Percentiles rank a stretch among this genome's conserved stretches.
phyloP scores from a whole-genome alignment of 2,329 filamentous ascomycete genomes.

The Fusarium burgessii region DNA sequence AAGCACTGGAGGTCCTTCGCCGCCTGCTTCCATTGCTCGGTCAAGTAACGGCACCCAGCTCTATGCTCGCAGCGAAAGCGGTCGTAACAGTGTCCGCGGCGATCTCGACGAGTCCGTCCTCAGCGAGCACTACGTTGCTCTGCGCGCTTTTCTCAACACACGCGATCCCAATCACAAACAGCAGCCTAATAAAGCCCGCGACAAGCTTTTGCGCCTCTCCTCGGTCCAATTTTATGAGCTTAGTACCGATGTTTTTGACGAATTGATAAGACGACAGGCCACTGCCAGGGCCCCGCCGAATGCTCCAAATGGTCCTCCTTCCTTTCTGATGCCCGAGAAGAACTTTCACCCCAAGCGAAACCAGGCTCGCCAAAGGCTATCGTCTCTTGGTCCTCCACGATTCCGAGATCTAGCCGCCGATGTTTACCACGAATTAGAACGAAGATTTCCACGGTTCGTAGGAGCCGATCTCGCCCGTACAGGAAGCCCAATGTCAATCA shows the following conservation, averaged over 20 bases:
- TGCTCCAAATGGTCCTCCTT: slow-evolving; percentile 68
- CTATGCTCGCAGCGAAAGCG: slow-evolving; percentile 74
- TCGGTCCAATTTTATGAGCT: slow-evolving; percentile 96
- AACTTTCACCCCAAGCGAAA: slow-evolving; percentile 97
- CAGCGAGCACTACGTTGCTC: slow-evolving; percentile 82
- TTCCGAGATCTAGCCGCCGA: slow-evolving; percentile 95
- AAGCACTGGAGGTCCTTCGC: slow-evolving; percentile 77
- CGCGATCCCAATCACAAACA: slow-evolving; percentile 81
- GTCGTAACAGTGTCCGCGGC: slow-evolving; percentile 65
- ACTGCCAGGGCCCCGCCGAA: slow-evolving; percentile 66
- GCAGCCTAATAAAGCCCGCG: slow-evolving; percentile 88
- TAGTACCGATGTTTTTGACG: slow-evolving; percentile 97
- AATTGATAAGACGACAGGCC: slow-evolving; percentile 87
- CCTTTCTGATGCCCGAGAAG: slow-evolving; percentile 84
- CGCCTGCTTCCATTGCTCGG: slow-evolving; percentile 86
- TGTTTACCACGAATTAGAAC: slow-evolving; percentile 94
- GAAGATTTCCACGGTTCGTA: slow-evolving; percentile 86
- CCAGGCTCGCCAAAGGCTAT: slow-evolving; percentile 94
- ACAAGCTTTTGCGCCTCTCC: slow-evolving; percentile 92
- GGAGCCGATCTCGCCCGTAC: slow-evolving; percentile 75
- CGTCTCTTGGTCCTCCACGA: slow-evolving; percentile 84
- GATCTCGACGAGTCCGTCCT: slow-evolving; percentile 75
- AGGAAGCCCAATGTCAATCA: slow-evolving; percentile 75
- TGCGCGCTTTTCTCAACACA: slow-evolving; percentile 81
- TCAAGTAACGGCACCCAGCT: slow-evolving; percentile 83